phyloP scores from a whole-genome alignment of 2,329 filamentous ascomycete species.

The Botrytis byssoidea region DNA sequence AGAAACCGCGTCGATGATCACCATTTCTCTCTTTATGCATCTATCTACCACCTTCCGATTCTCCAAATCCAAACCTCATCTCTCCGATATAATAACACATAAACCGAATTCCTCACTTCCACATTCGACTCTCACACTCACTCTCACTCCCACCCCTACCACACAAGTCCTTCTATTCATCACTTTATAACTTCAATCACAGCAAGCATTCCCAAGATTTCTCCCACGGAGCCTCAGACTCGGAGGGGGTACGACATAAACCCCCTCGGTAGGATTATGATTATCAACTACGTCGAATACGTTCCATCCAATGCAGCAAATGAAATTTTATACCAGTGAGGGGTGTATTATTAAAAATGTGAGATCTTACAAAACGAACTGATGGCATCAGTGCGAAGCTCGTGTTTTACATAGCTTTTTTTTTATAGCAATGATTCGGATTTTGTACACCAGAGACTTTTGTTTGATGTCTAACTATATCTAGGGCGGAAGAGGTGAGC shows the following conservation, averaged over 20 bases:
- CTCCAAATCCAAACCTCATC: too few relatives aligned
- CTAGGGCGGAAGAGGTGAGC: not conserved
- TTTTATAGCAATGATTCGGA: not conserved
- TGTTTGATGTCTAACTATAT: not conserved
- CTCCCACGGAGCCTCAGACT: too few relatives aligned
- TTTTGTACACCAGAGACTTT: not conserved
- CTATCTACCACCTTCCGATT: too few relatives aligned
- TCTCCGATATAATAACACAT: too few relatives aligned
- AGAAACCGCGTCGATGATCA: not conserved
- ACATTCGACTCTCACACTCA: too few relatives aligned
- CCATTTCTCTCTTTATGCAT: not conserved
- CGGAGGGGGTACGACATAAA: not conserved
- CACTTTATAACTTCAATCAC: too few relatives aligned
- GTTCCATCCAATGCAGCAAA: too few relatives aligned
- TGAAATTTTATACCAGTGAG: rapidly evolving
- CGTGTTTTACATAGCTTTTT: not conserved
- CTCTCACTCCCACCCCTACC: too few relatives aligned
- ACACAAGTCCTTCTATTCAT: too few relatives aligned
- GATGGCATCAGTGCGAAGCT: rapidly evolving
- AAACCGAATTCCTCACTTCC: too few relatives aligned
- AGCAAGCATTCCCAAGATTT: too few relatives aligned
- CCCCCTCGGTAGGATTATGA: too few relatives aligned
- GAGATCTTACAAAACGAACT: not conserved
- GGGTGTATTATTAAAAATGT: not conserved
- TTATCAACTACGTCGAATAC: rapidly evolving